Conservation (phyloP, 371 early-diverging fungal species). For the Syncephalastrum contaminatum region DNA sequence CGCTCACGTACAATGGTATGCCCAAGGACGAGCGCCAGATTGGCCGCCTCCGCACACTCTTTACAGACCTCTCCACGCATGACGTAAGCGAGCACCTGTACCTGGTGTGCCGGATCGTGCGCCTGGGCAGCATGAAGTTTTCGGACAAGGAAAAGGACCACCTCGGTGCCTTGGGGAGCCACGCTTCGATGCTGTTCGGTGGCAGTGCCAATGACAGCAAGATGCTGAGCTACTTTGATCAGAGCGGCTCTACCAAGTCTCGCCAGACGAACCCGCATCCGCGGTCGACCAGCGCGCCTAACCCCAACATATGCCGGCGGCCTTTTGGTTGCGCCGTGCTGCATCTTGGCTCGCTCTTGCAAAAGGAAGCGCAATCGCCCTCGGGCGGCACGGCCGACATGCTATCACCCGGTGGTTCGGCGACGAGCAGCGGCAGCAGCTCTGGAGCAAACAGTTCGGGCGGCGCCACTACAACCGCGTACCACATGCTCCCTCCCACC, state of each 20-base stretch:
- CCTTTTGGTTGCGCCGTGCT: conserved; percentile 72
- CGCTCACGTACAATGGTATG: conserved; percentile 57
- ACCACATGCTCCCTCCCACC: conserved; percentile 5
- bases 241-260: conserved; percentile 2
- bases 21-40: conserved; percentile 55
- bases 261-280: conserved; percentile 9
- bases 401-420: conserved; percentile 6
- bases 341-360: conserved; percentile 44
- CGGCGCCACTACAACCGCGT: conserved; percentile 9
- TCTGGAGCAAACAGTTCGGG: background rate
- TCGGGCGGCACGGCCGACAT: conserved; percentile 4
- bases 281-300: conserved; percentile 3
- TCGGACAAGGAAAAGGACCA: conserved; percentile 51
- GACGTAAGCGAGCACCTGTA: conserved; percentile 56
- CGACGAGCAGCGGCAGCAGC: conserved; percentile 4
- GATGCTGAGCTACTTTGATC: conserved; percentile 12
- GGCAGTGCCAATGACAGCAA: conserved; percentile 16
- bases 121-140: conserved; percentile 63
- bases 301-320: conserved; percentile 34
- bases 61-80: conserved; percentile 54
- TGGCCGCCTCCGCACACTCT: conserved; percentile 53
- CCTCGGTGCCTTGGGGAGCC: conserved; percentile 23
- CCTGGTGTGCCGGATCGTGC: conserved; percentile 64
- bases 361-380: conserved; percentile 17
- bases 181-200: conserved; percentile 30